phyloP scores from a whole-genome alignment of 2,329 filamentous ascomycete genomes.

The Xylaria sp. region DNA sequence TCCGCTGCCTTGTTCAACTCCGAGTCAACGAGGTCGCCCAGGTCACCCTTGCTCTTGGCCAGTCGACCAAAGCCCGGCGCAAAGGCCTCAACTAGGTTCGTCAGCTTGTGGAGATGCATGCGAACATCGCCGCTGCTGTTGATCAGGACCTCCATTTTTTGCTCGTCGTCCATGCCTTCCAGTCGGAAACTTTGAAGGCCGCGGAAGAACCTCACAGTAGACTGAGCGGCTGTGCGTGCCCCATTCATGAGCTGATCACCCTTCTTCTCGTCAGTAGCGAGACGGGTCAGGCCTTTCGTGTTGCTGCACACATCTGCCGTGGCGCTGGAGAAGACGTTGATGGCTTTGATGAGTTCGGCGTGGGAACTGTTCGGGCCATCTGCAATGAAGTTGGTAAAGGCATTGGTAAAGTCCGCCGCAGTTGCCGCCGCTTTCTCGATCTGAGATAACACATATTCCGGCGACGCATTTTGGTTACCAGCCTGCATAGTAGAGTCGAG shows the following conservation, averaged over 20 bases:
- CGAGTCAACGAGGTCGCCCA: conserved; percentile 89
- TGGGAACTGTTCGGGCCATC: conserved; percentile 91
- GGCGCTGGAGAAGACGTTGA: conserved; percentile 86
- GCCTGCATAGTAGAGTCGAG: conserved; percentile 97
- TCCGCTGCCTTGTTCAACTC: conserved; percentile 93
- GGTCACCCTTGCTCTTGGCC: conserved; percentile 74
- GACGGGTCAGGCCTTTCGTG: conserved; percentile 89
- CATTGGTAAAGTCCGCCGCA: conserved; percentile 95
- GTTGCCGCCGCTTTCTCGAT: conserved; percentile 95
- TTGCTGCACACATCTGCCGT: conserved; percentile 94
- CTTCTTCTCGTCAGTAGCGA: conserved; percentile 95
- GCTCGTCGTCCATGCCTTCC: conserved; percentile 84
- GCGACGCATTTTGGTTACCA: conserved; percentile 96
- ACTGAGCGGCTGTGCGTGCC: conserved; percentile 80
- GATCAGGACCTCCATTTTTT: conserved; percentile 97
- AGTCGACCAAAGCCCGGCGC: conserved; percentile 86
- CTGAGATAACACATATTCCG: conserved; percentile 91
- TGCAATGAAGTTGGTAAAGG: conserved; percentile 98
- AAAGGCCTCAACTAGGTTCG: conserved; percentile 89
- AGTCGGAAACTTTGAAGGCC: conserved; percentile 91
- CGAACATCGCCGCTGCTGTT: conserved; percentile 97
- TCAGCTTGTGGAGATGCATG: conserved; percentile 88
- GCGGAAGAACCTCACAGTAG: conserved; percentile 93
- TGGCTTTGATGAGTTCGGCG: conserved; percentile 87
- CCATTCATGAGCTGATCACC: conserved; percentile 81